Conservation (phyloP, 768 basidiomycete species). For the Russula sp. region DNA sequence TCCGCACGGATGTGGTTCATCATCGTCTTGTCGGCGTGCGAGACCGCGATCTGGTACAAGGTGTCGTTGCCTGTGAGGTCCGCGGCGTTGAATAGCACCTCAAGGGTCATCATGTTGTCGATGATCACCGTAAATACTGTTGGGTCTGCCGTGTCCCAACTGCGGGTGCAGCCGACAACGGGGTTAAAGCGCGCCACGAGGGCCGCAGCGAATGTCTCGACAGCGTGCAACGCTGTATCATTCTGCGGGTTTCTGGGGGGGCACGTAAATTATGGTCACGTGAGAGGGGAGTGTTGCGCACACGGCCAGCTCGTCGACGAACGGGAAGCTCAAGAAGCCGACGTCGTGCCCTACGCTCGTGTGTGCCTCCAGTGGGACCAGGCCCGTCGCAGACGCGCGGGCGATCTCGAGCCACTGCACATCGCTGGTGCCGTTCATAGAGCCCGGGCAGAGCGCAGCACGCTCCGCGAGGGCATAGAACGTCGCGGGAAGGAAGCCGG, state of each 20-base stretch:
- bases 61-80: conserved; percentile 56
- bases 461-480: conserved; percentile 56
- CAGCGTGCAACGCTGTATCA: conserved; percentile 46
- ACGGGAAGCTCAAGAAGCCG: conserved; percentile 66
- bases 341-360: conserved; percentile 60
- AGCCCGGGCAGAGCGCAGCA: conserved; percentile 39
- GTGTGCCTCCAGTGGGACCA: conserved; percentile 44
- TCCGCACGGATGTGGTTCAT: conserved; percentile 59
- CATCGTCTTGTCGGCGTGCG: conserved; percentile 63
- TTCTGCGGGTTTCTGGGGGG: conserved; percentile 49
- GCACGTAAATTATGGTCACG: not conserved
- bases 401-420: conserved; percentile 52
- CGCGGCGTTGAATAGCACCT: conserved; percentile 33
- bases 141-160: conserved; percentile 57
- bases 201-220: conserved; percentile 51
- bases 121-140: conserved; percentile 66
- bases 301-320: conserved; percentile 55
- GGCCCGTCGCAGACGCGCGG: conserved; percentile 44
- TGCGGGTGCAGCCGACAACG: conserved; percentile 61
- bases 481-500: conserved; percentile 60
- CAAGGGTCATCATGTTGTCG: conserved; percentile 78
- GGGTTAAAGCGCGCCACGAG: conserved; percentile 54
- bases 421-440: conserved; percentile 36
- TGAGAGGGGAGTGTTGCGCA: conserved; percentile 31
- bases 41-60: conserved; percentile 51